phyloP scores from a whole-genome alignment of 1,139 yeast species.

The Lodderomyces pseudojiufengensis region DNA sequence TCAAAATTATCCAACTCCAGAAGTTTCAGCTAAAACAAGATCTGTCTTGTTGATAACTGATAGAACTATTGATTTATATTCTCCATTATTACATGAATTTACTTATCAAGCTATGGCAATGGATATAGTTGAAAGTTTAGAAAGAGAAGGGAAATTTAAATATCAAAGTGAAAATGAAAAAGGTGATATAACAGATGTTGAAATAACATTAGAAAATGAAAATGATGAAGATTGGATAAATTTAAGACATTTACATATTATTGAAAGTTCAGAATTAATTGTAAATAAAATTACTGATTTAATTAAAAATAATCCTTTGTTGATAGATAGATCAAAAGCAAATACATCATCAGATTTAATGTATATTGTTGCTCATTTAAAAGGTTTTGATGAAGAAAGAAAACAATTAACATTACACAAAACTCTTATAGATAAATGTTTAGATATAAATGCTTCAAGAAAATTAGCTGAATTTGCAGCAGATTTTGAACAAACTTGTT shows the following conservation, averaged over 20 bases:
- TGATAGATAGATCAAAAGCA: slow-evolving; percentile 62
- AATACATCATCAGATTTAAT: slow-evolving; percentile 58
- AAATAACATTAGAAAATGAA: slow-evolving; percentile 50
- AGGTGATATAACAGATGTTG: slow-evolving; percentile 47
- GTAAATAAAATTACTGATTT: slow-evolving; percentile 62
- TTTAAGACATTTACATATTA: slow-evolving; percentile 71
- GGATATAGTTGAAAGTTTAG: slow-evolving; percentile 57
- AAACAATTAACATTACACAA: slow-evolving; percentile 58
- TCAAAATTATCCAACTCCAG: slow-evolving; percentile 60
- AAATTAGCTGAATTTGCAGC: slow-evolving; percentile 60
- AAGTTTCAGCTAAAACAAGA: slow-evolving; percentile 56
- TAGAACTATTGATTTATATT: slow-evolving; percentile 75
- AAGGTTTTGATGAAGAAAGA: slow-evolving; percentile 66
- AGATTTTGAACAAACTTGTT: slow-evolving; percentile 70
- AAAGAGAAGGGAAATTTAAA: slow-evolving; percentile 51
- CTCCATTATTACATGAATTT: slow-evolving; percentile 87
- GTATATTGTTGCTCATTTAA: slow-evolving; percentile 63
- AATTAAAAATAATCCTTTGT: slow-evolving; percentile 66
- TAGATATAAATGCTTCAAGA: slow-evolving; percentile 48
- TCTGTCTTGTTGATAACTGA: slow-evolving; percentile 76
- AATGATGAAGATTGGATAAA: slow-evolving; percentile 73
- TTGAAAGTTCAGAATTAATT: slow-evolving; percentile 68
- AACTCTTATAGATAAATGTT: slow-evolving; percentile 55
- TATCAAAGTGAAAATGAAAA: slow-evolving; percentile 61
- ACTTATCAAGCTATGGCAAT: slow-evolving; percentile 93